Percentiles rank a stretch among this genome's conserved stretches.
Conservation (phyloP, 441 rosid genomes). For the Adansonia madagascariensis region DNA sequence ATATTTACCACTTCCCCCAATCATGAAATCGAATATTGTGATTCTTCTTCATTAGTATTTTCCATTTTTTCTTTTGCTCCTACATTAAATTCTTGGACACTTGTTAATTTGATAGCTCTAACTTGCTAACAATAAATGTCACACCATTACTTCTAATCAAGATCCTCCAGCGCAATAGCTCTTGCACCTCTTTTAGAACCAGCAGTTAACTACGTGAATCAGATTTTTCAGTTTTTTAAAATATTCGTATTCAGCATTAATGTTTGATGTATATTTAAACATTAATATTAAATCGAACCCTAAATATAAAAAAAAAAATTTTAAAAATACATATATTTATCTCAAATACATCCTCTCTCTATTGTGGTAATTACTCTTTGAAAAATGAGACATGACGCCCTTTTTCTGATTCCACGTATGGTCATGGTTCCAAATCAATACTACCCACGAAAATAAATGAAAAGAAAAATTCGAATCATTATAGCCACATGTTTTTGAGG, state of each 20-base stretch:
- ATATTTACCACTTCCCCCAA: background rate
- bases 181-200: too few species aligned
- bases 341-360: too few species aligned
- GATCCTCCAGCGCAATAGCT: background rate
- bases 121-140: background rate
- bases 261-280: too few species aligned
- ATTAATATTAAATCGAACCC: too few species aligned
- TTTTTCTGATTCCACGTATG: background rate
- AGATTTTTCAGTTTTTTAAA: too few species aligned
- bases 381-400: background rate
- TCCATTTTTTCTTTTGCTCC: background rate
- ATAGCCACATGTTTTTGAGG: background rate
- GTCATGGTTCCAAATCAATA: background rate
- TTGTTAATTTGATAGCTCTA: constrained; percentile 1
- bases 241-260: too few species aligned
- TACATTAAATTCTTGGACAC: background rate
- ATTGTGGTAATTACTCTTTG: too few species aligned
- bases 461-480: background rate
- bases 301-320: too few species aligned
- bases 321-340: too few species aligned
- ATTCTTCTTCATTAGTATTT: background rate
- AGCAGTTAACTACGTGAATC: too few species aligned
- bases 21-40: background rate
- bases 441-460: constrained; percentile 12
- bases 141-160: background rate